phyloP scores from a whole-genome alignment of 2,329 filamentous ascomycete species.

The Colletotrichum salicis region DNA sequence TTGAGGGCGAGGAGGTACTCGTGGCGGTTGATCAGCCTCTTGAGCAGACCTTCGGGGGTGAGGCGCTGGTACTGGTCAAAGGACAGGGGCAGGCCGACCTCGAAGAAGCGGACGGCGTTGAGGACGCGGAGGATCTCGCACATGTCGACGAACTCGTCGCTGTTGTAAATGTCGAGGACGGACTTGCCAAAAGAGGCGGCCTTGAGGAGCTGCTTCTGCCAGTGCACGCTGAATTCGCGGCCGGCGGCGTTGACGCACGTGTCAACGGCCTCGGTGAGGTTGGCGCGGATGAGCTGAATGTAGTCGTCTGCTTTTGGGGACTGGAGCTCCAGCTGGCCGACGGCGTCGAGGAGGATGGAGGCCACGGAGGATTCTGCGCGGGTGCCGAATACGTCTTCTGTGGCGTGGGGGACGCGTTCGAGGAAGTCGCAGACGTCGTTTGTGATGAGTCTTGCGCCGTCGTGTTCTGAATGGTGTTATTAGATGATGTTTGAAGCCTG shows the following conservation, averaged over 20 bases:
- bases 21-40: conserved; percentile 85
- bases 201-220: conserved; percentile 96
- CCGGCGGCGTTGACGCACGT: conserved; percentile 93
- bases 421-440: conserved; percentile 97
- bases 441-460: conserved; percentile 90
- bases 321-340: conserved; percentile 89
- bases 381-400: conserved; percentile 88
- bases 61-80: conserved; percentile 94
- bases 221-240: conserved; percentile 87
- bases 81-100: conserved; percentile 88
- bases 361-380: conserved; percentile 90
- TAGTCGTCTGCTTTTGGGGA: conserved; percentile 98
- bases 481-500: conserved; percentile 18
- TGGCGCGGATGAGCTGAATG: conserved; percentile 90
- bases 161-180: conserved; percentile 95
- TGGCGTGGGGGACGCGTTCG: conserved; percentile 90
- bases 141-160: conserved; percentile 98
- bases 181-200: conserved; percentile 98
- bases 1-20: conserved; percentile 92
- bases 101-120: conserved; percentile 91
- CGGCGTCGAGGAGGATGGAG: conserved; percentile 92
- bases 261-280: conserved; percentile 91
- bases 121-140: conserved; percentile 92
- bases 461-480: conserved; percentile 62
- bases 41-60: conserved; percentile 88